These are phyloP conservation scores for Brettanomyces sp. DNA, from an alignment of 805 yeast genomes.

Conservation along the genomic window DNA sequence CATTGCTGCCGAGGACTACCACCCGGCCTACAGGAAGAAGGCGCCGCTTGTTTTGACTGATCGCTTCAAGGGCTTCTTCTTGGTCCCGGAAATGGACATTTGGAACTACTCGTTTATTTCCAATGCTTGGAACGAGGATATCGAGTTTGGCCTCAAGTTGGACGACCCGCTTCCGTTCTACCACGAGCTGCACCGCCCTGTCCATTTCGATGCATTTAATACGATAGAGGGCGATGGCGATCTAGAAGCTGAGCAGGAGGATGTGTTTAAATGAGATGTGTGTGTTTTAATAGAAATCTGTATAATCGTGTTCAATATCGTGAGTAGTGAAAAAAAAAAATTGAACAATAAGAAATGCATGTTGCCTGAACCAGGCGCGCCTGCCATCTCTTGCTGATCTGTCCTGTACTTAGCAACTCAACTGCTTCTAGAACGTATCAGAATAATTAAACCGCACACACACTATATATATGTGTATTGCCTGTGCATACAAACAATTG, in stretches of 20 bases:
- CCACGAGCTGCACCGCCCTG: conserved; percentile 79
- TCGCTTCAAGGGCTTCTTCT: conserved; percentile 66
- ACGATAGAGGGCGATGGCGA: conserved; percentile 46
- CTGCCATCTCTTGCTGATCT: too few relatives aligned
- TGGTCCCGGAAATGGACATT: conserved; percentile 73
- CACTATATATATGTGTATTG: too few relatives aligned
- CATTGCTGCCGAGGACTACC: conserved; percentile 67
- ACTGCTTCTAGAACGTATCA: too few relatives aligned
- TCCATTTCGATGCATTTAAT: conserved; percentile 71
- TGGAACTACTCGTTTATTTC: conserved; percentile 94
- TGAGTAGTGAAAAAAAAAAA: too few relatives aligned
- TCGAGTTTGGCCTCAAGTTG: conserved; percentile 52
- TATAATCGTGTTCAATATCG: too few relatives aligned
- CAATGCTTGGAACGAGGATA: conserved; percentile 64
- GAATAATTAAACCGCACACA: too few relatives aligned
- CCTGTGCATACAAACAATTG: too few relatives aligned
- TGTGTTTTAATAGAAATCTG: too few relatives aligned
- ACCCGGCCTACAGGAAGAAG: conserved; percentile 45
- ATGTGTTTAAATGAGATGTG: conserved; percentile 39
- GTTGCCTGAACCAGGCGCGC: too few relatives aligned
- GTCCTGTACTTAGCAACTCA: too few relatives aligned
- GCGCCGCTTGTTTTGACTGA: conserved; percentile 71
- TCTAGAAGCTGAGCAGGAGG: conserved; percentile 60
- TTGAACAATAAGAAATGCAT: too few relatives aligned
- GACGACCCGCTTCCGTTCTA: conserved; percentile 79